These are phyloP conservation scores for Helicosporidium sp. DNA, from an alignment of 139 green algal genomes.

Conservation along the genomic window DNA sequence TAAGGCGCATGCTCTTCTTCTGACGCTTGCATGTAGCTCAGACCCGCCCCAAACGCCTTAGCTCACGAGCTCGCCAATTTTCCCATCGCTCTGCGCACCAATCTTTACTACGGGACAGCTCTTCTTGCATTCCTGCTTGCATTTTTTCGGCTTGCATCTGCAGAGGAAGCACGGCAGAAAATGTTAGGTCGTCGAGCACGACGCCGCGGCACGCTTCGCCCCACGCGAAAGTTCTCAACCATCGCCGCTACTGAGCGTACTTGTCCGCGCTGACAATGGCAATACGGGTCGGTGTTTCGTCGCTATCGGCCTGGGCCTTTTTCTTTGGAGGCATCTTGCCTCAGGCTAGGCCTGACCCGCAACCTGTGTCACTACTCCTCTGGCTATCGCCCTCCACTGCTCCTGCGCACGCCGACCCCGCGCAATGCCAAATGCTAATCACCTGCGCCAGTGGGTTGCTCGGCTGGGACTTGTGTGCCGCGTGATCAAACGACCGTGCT, in stretches of 20 bases:
- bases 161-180: not conserved
- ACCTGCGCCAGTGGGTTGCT: not conserved
- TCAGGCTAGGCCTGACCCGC: not conserved
- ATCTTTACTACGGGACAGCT: slow-evolving; percentile 95
- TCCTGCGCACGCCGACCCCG: not conserved
- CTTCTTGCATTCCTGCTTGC: slow-evolving; percentile 97
- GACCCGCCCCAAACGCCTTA: not conserved
- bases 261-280: slow-evolving; percentile 85
- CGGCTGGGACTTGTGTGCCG: no score
- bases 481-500: no score
- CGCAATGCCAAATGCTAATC: not conserved
- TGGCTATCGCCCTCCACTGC: not conserved
- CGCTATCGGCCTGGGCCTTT: slow-evolving; percentile 37
- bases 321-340: slow-evolving; percentile 57
- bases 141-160: slow-evolving; percentile 97
- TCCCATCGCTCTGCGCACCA: slow-evolving; percentile 20
- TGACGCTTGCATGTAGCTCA: not conserved
- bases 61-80: not conserved
- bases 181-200: not conserved
- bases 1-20: not conserved
- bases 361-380: no score
- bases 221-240: not conserved
- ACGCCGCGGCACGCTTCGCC: not conserved
- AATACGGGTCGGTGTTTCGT: slow-evolving; percentile 83
- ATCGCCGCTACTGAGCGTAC: slow-evolving; percentile 15